Percentiles rank a stretch among this genome's conserved stretches.
These are phyloP conservation scores for Salix dunnii DNA, from an alignment of 345 rosid species.

Conservation along the genomic window DNA sequence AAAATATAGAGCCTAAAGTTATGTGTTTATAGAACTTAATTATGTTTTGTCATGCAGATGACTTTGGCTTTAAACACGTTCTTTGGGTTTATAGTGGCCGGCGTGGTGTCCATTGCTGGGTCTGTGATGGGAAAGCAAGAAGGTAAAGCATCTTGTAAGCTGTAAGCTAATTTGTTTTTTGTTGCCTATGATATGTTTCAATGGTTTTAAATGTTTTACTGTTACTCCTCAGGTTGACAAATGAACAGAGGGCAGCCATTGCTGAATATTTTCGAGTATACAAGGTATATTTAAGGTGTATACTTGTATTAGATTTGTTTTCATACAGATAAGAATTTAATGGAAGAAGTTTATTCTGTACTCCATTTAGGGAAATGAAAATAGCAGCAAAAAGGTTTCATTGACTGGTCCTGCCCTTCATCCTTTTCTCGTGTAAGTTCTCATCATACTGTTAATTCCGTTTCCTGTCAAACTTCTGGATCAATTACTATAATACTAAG, in stretches of 20 bases:
- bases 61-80: constrained; percentile 83
- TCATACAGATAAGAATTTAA: neutral
- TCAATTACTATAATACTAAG: constrained; percentile 12
- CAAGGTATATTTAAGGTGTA: constrained; percentile 41
- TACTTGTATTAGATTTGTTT: neutral
- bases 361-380: constrained; percentile 70
- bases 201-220: constrained; percentile 3
- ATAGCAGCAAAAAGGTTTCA: constrained; percentile 66
- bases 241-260: constrained; percentile 89
- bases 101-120: constrained; percentile 98
- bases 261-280: constrained; percentile 86
- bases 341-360: constrained; percentile 9
- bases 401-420: constrained; percentile 66
- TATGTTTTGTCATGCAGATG: constrained; percentile 49
- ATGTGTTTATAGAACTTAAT: neutral
- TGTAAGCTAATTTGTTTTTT: neutral
- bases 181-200: neutral
- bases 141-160: constrained; percentile 40
- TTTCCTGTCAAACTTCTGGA: neutral
- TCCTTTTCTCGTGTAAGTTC: constrained; percentile 83
- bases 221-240: constrained; percentile 53
- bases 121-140: constrained; percentile 90
- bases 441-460: neutral
- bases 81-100: constrained; percentile 97
- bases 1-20: neutral